These are phyloP conservation scores for Podaxis mareebaensis DNA, from an alignment of 768 basidiomycete genomes.

Conservation along the genomic window DNA sequence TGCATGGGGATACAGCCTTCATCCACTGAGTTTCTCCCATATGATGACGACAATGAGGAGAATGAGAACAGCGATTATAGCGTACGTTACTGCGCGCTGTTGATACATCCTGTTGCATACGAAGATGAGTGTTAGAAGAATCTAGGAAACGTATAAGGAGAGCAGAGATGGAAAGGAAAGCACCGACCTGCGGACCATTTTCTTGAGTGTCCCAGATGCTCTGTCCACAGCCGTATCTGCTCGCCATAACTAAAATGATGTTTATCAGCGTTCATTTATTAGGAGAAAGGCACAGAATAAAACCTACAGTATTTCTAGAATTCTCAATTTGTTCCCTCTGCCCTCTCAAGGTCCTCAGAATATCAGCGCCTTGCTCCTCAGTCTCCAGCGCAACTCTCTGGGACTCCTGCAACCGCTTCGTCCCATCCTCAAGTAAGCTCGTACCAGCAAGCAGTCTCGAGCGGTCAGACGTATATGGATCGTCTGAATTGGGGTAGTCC, in stretches of 20 bases:
- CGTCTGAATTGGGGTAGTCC: slow-evolving; percentile 61
- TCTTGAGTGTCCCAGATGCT: slow-evolving; percentile 88
- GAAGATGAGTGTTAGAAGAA: slow-evolving; percentile 31
- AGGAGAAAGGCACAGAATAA: background rate
- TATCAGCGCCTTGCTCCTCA: slow-evolving; percentile 93
- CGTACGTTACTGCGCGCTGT: slow-evolving; percentile 85
- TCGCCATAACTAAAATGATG: slow-evolving; percentile 60
- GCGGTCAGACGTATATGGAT: slow-evolving; percentile 80
- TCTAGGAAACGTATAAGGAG: slow-evolving; percentile 28
- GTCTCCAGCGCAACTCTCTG: slow-evolving; percentile 95
- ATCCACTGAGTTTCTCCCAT: slow-evolving; percentile 69
- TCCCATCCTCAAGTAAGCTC: slow-evolving; percentile 78
- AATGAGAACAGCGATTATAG: slow-evolving; percentile 83
- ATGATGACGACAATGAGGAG: slow-evolving; percentile 80
- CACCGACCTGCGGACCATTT: slow-evolving; percentile 91
- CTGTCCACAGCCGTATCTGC: slow-evolving; percentile 90
- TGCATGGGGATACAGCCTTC: background rate
- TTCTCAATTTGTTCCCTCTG: slow-evolving; percentile 97
- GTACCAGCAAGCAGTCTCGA: slow-evolving; percentile 81
- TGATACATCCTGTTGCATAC: slow-evolving; percentile 86
- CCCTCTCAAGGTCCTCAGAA: slow-evolving; percentile 76
- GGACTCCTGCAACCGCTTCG: slow-evolving; percentile 82
- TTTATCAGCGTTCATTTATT: slow-evolving; percentile 6
- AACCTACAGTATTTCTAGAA: slow-evolving; percentile 79
- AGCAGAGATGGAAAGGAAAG: slow-evolving; percentile 3